phyloP scores from a whole-genome alignment of 2,329 filamentous ascomycete species.

The Epichloe gansuensis region DNA sequence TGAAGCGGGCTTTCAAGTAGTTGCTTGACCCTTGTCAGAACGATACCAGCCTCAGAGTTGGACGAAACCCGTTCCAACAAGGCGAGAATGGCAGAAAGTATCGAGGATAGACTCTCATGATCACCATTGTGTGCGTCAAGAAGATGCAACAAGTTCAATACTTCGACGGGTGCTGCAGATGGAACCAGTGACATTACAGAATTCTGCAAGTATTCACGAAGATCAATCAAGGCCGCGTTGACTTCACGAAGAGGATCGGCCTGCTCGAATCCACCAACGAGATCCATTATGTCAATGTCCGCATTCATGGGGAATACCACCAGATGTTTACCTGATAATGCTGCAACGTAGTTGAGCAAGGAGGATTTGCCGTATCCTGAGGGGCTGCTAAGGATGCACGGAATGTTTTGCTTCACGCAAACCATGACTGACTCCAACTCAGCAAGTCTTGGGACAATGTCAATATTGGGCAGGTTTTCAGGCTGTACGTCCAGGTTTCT shows the following conservation, averaged over 20 bases:
- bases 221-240: constrained; percentile 38
- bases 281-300: constrained; percentile 92
- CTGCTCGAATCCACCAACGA: constrained; percentile 95
- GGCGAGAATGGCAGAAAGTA: constrained; percentile 26
- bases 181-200: constrained; percentile 38
- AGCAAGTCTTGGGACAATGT: constrained; percentile 45
- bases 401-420: constrained; percentile 76
- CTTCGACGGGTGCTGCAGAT: constrained; percentile 30
- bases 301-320: constrained; percentile 83
- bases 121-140: constrained; percentile 32
- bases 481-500: constrained; percentile 46
- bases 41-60: constrained; percentile 31
- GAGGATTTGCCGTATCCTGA: constrained; percentile 81
- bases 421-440: constrained; percentile 79
- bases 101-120: constrained; percentile 22
- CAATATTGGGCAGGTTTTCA: constrained; percentile 36
- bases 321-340: constrained; percentile 60
- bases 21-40: constrained; percentile 35
- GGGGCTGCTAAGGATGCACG: constrained; percentile 76
- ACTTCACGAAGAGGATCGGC: constrained; percentile 68
- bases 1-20: constrained; percentile 41
- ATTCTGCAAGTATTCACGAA: constrained; percentile 40
- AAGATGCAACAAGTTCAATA: constrained; percentile 37
- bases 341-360: constrained; percentile 70
- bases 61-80: constrained; percentile 30